Evolutionary conservation across 2,329 filamentous ascomycete genomes (phyloP).

Genomic region (Monilinia aucupariae): DNA sequence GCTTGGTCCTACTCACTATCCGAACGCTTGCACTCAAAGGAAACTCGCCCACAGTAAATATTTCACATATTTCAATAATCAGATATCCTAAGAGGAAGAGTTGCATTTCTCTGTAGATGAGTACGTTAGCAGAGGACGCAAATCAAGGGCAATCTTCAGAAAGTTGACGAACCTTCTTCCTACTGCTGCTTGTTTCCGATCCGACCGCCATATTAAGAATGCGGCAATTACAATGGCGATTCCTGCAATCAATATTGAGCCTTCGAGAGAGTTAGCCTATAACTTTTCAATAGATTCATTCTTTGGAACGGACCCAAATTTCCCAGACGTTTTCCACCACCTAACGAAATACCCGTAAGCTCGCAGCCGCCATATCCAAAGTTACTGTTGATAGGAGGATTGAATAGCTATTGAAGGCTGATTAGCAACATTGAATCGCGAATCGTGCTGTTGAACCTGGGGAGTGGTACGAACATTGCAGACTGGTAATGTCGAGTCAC

Average conservation of each 20-base stretch:
- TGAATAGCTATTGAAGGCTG: slow-evolving; percentile 54
- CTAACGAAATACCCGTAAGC: slow-evolving; percentile 68
- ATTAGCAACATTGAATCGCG: slow-evolving; percentile 20
- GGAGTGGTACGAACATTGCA: slow-evolving; percentile 64
- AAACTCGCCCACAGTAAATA: slow-evolving; percentile 90
- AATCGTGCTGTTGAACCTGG: slow-evolving; percentile 5
- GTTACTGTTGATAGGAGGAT: slow-evolving; percentile 33
- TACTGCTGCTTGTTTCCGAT: slow-evolving; percentile 88
- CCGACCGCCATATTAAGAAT: slow-evolving; percentile 72
- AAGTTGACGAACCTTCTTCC: slow-evolving; percentile 66
- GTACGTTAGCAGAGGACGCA: slow-evolving; percentile 3
- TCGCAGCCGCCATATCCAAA: slow-evolving; percentile 56
- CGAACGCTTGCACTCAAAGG: slow-evolving; percentile 66
- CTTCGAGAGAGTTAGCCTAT: slow-evolving; percentile 42
- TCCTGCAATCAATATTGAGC: slow-evolving; percentile 80
- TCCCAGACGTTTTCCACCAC: slow-evolving; percentile 59
- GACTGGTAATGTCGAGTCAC: slow-evolving; percentile 73
- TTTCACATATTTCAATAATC: slow-evolving; percentile 86
- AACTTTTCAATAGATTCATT: neutral
- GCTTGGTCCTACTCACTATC: slow-evolving; percentile 50
- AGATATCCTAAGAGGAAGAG: slow-evolving; percentile 83
- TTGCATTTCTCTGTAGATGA: slow-evolving; percentile 78
- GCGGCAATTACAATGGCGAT: slow-evolving; percentile 65
- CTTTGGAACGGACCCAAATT: slow-evolving; percentile 65
- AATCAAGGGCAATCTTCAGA: neutral